Conservation (phyloP, 169 alveolate genomes). For the Sarcocystis neurona region DNA sequence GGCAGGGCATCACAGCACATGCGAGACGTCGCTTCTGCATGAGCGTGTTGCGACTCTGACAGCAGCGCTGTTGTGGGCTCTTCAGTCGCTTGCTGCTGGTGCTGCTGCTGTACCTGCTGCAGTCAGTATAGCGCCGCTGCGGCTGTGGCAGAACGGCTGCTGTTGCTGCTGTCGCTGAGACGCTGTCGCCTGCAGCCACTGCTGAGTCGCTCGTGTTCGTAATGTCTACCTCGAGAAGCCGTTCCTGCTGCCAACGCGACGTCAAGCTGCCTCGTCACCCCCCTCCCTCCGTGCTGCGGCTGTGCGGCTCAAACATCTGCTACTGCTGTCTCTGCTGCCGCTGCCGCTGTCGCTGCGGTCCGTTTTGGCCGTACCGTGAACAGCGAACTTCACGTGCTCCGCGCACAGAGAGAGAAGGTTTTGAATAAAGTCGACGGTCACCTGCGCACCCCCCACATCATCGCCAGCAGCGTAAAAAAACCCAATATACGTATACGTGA, state of each 20-base stretch:
- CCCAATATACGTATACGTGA: neutral
- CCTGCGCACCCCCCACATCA: neutral
- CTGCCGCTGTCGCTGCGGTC: neutral
- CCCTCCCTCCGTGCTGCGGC: neutral
- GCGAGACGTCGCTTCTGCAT: no score
- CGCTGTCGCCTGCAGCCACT: neutral
- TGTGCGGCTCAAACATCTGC: neutral
- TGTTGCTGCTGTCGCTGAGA: no score
- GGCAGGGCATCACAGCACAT: no score
- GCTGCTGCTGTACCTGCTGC: no score
- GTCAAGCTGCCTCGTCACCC: neutral
- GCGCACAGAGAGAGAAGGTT: conserved; percentile 55
- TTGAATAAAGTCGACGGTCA: conserved; percentile 54
- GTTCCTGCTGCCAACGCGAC: neutral
- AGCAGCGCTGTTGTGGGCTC: no score
- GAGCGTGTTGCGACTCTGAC: no score
- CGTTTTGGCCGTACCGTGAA: conserved; percentile 12
- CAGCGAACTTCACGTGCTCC: conserved; percentile 57
- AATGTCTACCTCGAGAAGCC: neutral
- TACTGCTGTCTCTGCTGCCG: neutral
- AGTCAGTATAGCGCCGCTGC: no score
- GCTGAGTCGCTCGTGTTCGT: neutral
- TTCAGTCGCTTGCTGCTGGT: no score
- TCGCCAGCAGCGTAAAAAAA: no score
- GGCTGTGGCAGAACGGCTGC: no score